Evolutionary conservation across 768 basidiomycete species (phyloP).

Genomic region (Leccinum olivaceopallidum): DNA sequence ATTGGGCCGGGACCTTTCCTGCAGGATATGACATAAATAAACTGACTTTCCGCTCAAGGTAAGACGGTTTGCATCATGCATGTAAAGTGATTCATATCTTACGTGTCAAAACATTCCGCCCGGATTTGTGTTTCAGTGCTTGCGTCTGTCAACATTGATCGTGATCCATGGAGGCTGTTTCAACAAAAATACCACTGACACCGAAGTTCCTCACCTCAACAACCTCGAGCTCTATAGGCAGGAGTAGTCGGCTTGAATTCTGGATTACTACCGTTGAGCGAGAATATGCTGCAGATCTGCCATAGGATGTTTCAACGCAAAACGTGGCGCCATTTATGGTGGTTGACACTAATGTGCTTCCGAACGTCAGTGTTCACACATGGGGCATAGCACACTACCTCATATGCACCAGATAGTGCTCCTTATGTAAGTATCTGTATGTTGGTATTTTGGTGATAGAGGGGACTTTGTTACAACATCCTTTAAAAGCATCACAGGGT

Average conservation of each 20-base stretch:
- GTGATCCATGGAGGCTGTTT: conserved; percentile 50
- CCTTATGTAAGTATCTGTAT: too few relatives aligned
- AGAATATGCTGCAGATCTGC: conserved; percentile 27
- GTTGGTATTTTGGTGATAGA: too few relatives aligned
- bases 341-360: conserved; percentile 36
- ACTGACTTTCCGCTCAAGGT: conserved; percentile 2
- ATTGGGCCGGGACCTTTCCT: not conserved
- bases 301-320: conserved; percentile 53
- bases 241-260: conserved; percentile 45
- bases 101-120: not conserved
- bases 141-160: conserved; percentile 37
- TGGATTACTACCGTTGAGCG: conserved; percentile 11
- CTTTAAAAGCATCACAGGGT: too few relatives aligned
- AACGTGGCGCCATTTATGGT: conserved; percentile 53
- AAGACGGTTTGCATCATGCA: not conserved
- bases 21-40: not conserved
- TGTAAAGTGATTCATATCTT: not conserved
- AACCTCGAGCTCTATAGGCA: conserved; percentile 31
- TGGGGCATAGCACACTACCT: not conserved
- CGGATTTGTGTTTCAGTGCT: not conserved
- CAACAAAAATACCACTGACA: conserved; percentile 50
- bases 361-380: not conserved
- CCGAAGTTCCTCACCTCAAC: conserved; percentile 44
- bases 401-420: not conserved
- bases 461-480: too few relatives aligned